Conservation (phyloP, 768 basidiomycete genomes). For the Grammothele lineata region DNA sequence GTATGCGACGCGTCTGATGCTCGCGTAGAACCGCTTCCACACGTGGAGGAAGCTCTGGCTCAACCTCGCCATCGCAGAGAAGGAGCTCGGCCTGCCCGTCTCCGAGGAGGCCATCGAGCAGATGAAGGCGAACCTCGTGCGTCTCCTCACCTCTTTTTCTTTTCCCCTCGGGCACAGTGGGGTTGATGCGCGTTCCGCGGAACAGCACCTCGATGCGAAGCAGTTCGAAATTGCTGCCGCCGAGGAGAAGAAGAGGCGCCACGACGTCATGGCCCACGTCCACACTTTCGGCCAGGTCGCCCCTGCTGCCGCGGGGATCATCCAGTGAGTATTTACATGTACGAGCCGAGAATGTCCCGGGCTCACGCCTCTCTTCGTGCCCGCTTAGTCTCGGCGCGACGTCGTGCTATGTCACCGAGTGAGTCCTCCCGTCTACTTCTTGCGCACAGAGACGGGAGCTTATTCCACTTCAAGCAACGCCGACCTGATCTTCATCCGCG, state of each 20-base stretch:
- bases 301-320: conserved; percentile 92
- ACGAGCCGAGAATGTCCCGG: too few relatives aligned
- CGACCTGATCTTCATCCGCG: conserved; percentile 93
- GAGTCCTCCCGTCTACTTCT: conserved; percentile 23
- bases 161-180: neutral
- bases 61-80: conserved; percentile 93
- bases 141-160: conserved; percentile 19
- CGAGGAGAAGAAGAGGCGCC: conserved; percentile 96
- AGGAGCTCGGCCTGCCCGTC: conserved; percentile 89
- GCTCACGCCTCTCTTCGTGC: neutral
- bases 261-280: conserved; percentile 99
- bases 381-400: conserved; percentile 80
- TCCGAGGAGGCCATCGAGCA: conserved; percentile 88
- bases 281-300: conserved; percentile 95
- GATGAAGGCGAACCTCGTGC: conserved; percentile 90
- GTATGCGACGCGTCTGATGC: too few relatives aligned
- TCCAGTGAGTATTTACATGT: conserved; percentile 76
- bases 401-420: conserved; percentile 99
- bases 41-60: conserved; percentile 97
- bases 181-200: conserved; percentile 7
- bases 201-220: conserved; percentile 73
- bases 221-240: conserved; percentile 90
- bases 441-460: too few relatives aligned
- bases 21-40: conserved; percentile 77
- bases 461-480: conserved; percentile 43